Evolutionary conservation across 306 rosid species (phyloP).

Genomic region (Spatholobus suberectus): DNA sequence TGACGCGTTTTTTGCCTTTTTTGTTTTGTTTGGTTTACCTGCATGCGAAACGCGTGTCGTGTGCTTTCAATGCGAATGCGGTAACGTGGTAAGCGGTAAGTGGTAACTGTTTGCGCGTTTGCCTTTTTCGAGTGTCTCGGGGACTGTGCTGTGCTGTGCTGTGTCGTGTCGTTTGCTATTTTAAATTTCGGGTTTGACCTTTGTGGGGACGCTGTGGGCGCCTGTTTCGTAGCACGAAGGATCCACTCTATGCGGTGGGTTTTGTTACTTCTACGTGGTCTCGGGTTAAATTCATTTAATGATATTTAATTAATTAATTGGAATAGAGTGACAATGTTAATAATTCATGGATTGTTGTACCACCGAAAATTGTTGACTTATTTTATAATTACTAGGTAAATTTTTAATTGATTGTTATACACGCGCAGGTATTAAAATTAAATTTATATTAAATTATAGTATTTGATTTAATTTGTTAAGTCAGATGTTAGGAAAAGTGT

Average conservation of each 20-base stretch:
- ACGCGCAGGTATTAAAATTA: neutral
- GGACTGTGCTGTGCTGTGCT: too few relatives aligned
- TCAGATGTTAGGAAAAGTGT: neutral
- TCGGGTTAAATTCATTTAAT: neutral
- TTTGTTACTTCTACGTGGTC: neutral
- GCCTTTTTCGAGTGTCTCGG: neutral
- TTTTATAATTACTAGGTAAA: neutral
- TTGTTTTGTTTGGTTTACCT: neutral
- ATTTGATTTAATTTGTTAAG: neutral
- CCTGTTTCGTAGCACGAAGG: neutral
- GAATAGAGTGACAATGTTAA: neutral
- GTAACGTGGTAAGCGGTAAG: neutral
- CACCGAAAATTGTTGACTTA: neutral
- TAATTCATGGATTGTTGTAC: neutral
- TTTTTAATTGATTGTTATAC: neutral
- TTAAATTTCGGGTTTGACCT: neutral
- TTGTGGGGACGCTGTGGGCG: neutral
- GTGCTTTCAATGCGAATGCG: neutral
- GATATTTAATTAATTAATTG: neutral
- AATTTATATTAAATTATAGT: too few relatives aligned
- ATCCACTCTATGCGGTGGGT: neutral
- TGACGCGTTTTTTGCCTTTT: neutral
- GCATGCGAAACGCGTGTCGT: conserved; percentile 9
- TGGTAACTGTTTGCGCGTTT: neutral
- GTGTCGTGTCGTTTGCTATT: neutral